Base-by-base conservation (phyloP, 1,139 yeast species). In the Hanseniaspora sp. region DNA sequence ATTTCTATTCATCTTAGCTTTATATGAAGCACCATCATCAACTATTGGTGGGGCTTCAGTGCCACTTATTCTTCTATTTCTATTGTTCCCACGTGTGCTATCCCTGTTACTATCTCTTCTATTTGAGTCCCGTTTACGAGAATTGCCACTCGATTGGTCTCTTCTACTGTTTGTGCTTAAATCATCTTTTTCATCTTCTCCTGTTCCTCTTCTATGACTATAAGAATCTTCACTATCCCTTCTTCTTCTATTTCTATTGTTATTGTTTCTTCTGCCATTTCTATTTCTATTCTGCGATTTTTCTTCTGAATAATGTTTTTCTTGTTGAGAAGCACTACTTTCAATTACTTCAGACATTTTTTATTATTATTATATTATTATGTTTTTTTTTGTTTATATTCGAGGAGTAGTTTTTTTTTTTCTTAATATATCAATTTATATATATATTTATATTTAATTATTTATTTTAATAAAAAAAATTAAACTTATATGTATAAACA, bases 1-100 rank as follows among this genome's bases (percentile, higher is more conserved):
- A 66, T 82, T 80, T 68, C 92, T 75, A 57, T 79, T 82, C n/a
- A 76, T 71, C 68, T 69, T 72, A 53, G 68, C 69, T 18, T 65
- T 64, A 43, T 65, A 66, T 5, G 69, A 60, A 1, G 56, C 52
- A 15, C 56, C 56, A 17, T 52, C 55, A 18, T 41, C 58, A 31
- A 38, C 59, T 48, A 37, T 55, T 53, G 54, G 60, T 49, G 54
- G 55, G 38, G 33, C 28, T 17, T 30, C 46, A 13, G 31, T 29
- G 38, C 29, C n/a, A n/a, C 58, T 65, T 59, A 37, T 49, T 57
- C 62, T 60, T 58, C 67, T 59, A 56, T 67, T 64, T 53, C 63
- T 59, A 58, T 39, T 59, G 23, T 49, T 46, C 9, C 64, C 63
- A 44, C 60, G 55, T 33, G 64, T 60, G 18, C 60, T 63, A 37